Percentiles rank a stretch among this genome's conserved stretches.
These are phyloP conservation scores for Mitragyna speciosa DNA, from an alignment of 257 asterid genomes.

Conservation along the genomic window DNA sequence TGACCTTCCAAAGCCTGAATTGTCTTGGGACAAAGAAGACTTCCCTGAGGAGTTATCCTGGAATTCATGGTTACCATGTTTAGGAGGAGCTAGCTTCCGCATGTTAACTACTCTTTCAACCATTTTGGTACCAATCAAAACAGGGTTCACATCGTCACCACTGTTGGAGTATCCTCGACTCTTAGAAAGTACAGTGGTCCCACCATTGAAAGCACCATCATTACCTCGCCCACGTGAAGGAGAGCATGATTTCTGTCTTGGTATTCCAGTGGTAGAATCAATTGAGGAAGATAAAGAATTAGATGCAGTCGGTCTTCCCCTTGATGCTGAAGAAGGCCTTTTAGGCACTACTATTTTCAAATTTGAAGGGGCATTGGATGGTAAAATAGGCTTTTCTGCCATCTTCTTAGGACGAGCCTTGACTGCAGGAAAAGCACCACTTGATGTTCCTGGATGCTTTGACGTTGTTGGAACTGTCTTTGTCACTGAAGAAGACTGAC, in stretches of 20 bases:
- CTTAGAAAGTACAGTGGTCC: conserved; percentile 38
- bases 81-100: conserved; percentile 91
- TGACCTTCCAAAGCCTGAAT: conserved; percentile 76
- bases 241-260: conserved; percentile 62
- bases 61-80: conserved; percentile 41
- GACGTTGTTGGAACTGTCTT: conserved; percentile 28
- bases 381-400: conserved; percentile 29
- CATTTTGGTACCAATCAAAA: conserved; percentile 74
- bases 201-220: conserved; percentile 21
- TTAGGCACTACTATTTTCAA: conserved; percentile 34
- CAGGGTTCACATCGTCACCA: conserved; percentile 70
- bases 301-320: conserved; percentile 44
- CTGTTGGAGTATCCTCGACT: conserved; percentile 45
- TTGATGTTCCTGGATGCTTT: conserved; percentile 37
- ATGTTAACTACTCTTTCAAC: conserved; percentile 87
- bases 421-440: conserved; percentile 48
- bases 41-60: conserved; percentile 42
- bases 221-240: conserved; percentile 47
- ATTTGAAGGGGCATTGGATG: conserved; percentile 37
- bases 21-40: conserved; percentile 42
- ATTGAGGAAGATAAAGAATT: conserved; percentile 26
- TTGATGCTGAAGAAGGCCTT: conserved; percentile 70
- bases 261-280: conserved; percentile 31
- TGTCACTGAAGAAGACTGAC: conserved; percentile 30
- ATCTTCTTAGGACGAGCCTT: conserved; percentile 57